Base-by-base conservation (phyloP, 345 rosid species). In the Lumnitzera littorea region DNA sequence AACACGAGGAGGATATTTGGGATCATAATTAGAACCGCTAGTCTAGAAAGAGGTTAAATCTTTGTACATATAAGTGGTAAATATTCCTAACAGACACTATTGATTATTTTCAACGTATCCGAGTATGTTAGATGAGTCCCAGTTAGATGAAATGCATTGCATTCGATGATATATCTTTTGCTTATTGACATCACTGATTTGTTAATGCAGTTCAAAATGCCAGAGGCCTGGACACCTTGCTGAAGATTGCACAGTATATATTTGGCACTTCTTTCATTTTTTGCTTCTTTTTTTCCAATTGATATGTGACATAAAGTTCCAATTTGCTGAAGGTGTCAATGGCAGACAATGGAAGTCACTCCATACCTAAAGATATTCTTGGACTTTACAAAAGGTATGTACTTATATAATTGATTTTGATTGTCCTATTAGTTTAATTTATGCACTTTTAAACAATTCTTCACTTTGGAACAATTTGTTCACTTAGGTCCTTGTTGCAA, bases 181-280 rank as follows among this genome's bases (percentile, higher is more conserved):
- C 25, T 41, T 58, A 27, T 51, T 51, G 41, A 24, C 2, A 47
- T 55, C 36, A 29, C 24, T 2, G 1, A 23, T 41, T 55, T 24
- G 15, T 54, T 11, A 52, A 62, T 71, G 46, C 65, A 87, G 94
- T 65, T 75, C 88, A 82, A 73, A 80, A 69, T 87, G 94, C 29
- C 79, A 80, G 70, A 76, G 74, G 74, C 90, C 86, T 17, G 90
- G 94, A 51, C 94, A 87, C 69, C 86, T 87, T 65, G 79, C 84
- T 16, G 78, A 84, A 65, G 94, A 86, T 69, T 86, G 94, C 75
- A 64, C 76, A 68, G 78, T 67, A 15, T 64, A 50, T 46, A 13
- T n/a, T 3, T 50, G 43, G 41, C 3, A 27, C 49, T 41, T 23
- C 27, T 24, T 55, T 51, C 56, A 50, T 16, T 11, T 16, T 65